Conservation (phyloP, 306 rosid genomes). For the Sindora glabra region DNA sequence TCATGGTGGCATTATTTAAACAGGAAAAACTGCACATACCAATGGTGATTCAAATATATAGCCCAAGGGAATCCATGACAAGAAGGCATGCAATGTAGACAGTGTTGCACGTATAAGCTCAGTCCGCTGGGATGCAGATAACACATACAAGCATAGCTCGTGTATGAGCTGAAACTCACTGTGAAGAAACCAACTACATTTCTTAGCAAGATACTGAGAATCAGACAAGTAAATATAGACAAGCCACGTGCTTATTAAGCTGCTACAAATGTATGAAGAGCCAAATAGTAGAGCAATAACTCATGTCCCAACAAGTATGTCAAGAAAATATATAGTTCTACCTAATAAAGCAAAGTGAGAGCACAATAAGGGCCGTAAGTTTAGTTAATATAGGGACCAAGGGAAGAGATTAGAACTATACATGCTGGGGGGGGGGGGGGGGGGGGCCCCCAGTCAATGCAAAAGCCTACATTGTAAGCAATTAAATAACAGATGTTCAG, state of each 20-base stretch:
- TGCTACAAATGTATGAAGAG: too few species aligned
- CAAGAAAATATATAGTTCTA: too few species aligned
- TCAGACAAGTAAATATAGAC: background rate
- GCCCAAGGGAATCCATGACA: constrained; percentile 98
- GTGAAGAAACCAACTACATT: constrained; percentile 37
- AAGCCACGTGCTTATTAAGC: background rate
- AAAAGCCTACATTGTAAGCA: too few species aligned
- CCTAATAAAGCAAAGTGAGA: too few species aligned
- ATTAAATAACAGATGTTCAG: too few species aligned
- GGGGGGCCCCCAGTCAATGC: too few species aligned
- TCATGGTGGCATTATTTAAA: background rate
- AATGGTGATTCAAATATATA: constrained; percentile 92
- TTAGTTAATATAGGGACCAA: too few species aligned
- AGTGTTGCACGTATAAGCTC: constrained; percentile 91
- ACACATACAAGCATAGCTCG: constrained; percentile 89
- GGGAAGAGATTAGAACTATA: too few species aligned
- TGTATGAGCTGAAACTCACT: constrained; percentile 99
- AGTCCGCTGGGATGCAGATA: constrained; percentile 87
- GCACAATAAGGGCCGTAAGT: too few species aligned
- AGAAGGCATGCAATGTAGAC: constrained; percentile 91
- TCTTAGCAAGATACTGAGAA: constrained; percentile 9
- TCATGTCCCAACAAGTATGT: too few species aligned
- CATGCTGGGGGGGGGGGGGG: too few species aligned
- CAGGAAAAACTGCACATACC: constrained; percentile 40
- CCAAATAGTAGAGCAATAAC: too few species aligned